phyloP scores from a whole-genome alignment of 2,329 filamentous ascomycete genomes.

The Leptographium galeiforme region DNA sequence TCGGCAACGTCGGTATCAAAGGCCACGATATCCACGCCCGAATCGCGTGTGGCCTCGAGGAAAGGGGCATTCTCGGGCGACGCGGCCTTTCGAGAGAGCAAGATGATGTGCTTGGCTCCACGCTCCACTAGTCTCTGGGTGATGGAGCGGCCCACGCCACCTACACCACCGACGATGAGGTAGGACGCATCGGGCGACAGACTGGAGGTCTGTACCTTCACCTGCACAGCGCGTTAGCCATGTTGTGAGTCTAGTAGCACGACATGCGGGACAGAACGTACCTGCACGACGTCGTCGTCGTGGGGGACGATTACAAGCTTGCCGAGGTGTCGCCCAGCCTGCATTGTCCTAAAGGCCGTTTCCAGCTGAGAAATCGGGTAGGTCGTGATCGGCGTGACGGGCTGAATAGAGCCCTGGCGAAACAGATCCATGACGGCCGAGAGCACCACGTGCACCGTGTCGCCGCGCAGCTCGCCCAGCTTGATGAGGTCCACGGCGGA shows the following conservation, averaged over 20 bases:
- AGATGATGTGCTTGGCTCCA: constrained; percentile 15
- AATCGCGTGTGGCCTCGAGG: background rate
- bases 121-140: constrained; percentile 18
- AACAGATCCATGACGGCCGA: background rate
- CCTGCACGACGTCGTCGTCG: background rate
- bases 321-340: constrained; percentile 1
- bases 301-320: background rate
- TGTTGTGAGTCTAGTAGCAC: background rate
- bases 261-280: background rate
- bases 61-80: background rate
- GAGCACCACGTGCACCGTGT: background rate
- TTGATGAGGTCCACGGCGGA: constrained; percentile 26
- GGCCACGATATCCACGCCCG: background rate
- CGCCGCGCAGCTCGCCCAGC: too few species aligned
- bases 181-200: constrained; percentile 15
- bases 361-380: constrained; percentile 17
- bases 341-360: constrained; percentile 7
- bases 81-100: constrained; percentile 15
- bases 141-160: constrained; percentile 22
- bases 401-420: background rate
- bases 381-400: background rate
- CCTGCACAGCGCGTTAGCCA: background rate
- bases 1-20: background rate
- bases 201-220: background rate
- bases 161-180: constrained; percentile 23